Percentiles rank a stretch among this genome's conserved stretches.
Evolutionary conservation across 2,329 filamentous ascomycete species (phyloP).

Genomic region (Colletotrichum sp.): DNA sequence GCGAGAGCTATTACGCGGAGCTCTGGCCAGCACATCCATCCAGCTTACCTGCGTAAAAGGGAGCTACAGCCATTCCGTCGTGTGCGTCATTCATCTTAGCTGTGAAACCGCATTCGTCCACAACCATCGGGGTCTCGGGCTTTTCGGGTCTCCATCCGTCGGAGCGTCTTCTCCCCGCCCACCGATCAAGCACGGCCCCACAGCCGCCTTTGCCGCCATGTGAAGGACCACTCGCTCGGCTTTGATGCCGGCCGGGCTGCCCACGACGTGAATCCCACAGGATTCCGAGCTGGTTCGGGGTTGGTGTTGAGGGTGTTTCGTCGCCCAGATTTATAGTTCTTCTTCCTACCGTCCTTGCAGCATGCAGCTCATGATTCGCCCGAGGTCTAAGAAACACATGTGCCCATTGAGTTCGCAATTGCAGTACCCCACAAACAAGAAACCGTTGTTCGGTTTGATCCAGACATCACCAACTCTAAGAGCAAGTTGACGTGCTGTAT

Average conservation of each 20-base stretch:
- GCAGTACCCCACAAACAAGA: background rate
- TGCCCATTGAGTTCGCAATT: background rate
- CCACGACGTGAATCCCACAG: background rate
- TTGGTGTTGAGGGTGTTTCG: background rate
- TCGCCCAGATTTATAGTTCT: background rate
- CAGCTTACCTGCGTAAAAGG: background rate
- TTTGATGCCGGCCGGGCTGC: background rate
- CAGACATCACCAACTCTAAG: background rate
- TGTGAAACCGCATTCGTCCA: conserved; percentile 16
- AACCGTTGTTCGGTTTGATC: background rate
- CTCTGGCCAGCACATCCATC: background rate
- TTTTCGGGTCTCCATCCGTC: conserved; percentile 3
- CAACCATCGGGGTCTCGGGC: conserved; percentile 8
- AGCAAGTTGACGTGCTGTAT: background rate
- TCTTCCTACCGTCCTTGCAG: background rate
- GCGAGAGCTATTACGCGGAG: background rate
- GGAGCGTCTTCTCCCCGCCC: background rate
- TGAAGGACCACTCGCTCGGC: background rate
- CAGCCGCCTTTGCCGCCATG: background rate
- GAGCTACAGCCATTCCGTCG: background rate
- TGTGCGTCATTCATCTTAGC: conserved; percentile 10
- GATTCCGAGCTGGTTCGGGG: background rate
- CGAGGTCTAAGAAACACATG: background rate
- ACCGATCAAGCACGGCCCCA: conserved; percentile 10
- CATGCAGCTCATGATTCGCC: background rate